Evolutionary conservation across 345 rosid genomes (phyloP).

Genomic region (Diplotaxis tenuifolia): DNA sequence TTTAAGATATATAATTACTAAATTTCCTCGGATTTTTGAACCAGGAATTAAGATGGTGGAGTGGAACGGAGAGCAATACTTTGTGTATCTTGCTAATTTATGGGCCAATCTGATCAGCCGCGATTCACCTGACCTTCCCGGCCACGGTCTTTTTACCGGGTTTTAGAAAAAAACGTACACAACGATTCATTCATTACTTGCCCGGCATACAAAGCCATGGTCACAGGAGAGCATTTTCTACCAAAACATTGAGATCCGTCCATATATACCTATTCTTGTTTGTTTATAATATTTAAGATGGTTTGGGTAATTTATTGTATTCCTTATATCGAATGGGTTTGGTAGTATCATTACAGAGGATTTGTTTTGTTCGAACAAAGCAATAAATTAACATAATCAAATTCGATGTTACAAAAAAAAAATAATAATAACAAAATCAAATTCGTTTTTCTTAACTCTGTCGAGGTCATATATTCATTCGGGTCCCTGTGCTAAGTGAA

Average conservation of each 20-base stretch:
- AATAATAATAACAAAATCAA: too few species aligned
- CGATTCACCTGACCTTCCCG: slow-evolving; percentile 57
- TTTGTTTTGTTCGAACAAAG: background rate
- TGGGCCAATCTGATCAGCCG: slow-evolving; percentile 73
- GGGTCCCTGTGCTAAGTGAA: too few species aligned
- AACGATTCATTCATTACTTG: background rate
- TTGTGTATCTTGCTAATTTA: slow-evolving; percentile 65
- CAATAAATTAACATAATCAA: slow-evolving; percentile 4
- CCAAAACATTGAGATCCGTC: slow-evolving; percentile 4
- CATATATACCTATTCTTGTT: slow-evolving; percentile 2
- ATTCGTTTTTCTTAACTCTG: too few species aligned
- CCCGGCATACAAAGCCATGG: background rate
- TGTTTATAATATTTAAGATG: slow-evolving; percentile 25
- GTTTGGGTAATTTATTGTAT: background rate
- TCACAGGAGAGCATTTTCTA: background rate
- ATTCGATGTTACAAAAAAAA: too few species aligned
- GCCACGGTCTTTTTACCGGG: background rate
- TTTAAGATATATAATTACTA: background rate
- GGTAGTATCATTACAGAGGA: background rate
- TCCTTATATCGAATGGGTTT: background rate
- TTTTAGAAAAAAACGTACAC: slow-evolving; percentile 9
- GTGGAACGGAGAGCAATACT: slow-evolving; percentile 64
- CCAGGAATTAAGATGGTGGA: slow-evolving; percentile 59
- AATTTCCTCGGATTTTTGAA: slow-evolving; percentile 1
- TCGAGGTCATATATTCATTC: too few species aligned